These are phyloP conservation scores for Tetratostichococcus sp. DNA, from an alignment of 139 green algal species.

Conservation along the genomic window DNA sequence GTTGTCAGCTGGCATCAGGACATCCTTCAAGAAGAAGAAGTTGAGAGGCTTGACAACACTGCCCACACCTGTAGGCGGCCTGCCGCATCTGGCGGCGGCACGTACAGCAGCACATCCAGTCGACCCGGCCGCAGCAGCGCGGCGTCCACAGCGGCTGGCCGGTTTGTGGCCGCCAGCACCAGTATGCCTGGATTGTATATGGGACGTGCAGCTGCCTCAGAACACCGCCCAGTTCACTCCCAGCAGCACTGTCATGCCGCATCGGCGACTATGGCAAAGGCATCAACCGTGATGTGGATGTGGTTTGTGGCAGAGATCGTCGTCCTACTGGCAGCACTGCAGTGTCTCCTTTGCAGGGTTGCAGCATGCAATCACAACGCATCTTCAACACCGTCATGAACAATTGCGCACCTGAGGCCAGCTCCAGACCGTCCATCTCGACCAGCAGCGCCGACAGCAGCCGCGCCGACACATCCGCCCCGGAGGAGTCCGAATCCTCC, in stretches of 20 bases:
- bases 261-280: no score
- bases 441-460: constrained; percentile 78
- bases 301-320: no score
- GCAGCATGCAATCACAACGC: not conserved
- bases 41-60: no score
- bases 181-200: constrained; percentile 52
- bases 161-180: constrained; percentile 81
- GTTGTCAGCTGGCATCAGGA: no score
- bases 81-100: constrained; percentile 78
- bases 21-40: no score
- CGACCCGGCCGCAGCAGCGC: constrained; percentile 79
- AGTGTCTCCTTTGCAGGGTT: not conserved
- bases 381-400: not conserved
- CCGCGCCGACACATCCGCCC: constrained; percentile 36
- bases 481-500: constrained; percentile 7
- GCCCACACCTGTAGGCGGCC: constrained; percentile 25
- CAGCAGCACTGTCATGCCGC: no score
- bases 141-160: constrained; percentile 62
- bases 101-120: constrained; percentile 81
- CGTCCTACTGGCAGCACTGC: no score
- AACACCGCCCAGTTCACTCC: no score
- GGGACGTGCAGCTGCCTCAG: not conserved
- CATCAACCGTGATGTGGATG: no score
- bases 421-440: constrained; percentile 82
- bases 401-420: constrained; percentile 25